phyloP scores from a whole-genome alignment of 352 stramenopile genomes.

The Phytophthora litchii region DNA sequence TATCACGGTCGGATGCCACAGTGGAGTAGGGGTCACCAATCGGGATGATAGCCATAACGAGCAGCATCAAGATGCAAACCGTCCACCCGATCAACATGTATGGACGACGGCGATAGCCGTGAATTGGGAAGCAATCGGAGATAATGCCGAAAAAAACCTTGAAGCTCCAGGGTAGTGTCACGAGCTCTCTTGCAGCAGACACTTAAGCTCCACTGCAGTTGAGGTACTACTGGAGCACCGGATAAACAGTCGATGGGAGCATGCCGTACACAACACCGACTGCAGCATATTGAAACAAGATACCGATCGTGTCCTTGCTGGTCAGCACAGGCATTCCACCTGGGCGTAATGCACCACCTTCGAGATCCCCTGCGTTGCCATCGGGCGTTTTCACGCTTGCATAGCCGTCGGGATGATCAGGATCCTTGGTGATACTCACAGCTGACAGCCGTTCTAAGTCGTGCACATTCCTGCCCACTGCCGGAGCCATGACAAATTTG shows the following conservation, averaged over 20 bases:
- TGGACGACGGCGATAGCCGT: conserved; percentile 15
- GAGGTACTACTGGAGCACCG: conserved; percentile 22
- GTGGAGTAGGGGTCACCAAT: conserved; percentile 23
- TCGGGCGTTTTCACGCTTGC: conserved; percentile 9
- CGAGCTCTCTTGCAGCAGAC: conserved; percentile 15
- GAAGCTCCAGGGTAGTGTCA: conserved; percentile 21
- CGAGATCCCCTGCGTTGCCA: conserved; percentile 3
- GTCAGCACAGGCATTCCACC: conserved; percentile 19
- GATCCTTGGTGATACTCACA: conserved; percentile 15
- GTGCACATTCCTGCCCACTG: conserved; percentile 7
- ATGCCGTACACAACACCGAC: conserved; percentile 19
- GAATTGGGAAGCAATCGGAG: conserved; percentile 21
- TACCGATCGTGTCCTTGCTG: conserved; percentile 16
- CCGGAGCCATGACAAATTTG: conserved; percentile 4
- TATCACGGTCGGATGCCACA: conserved; percentile 18
- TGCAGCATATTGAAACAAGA: conserved; percentile 19
- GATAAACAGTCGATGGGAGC: conserved; percentile 15
- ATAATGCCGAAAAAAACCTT: conserved; percentile 31
- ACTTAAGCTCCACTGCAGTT: conserved; percentile 25
- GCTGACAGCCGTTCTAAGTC: conserved; percentile 19
- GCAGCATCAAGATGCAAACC: conserved; percentile 25
- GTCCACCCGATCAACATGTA: conserved; percentile 29
- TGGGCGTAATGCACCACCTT: conserved; percentile 16
- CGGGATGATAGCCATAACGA: conserved; percentile 19
- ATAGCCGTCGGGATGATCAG: conserved; percentile 5